A percentile compares a stretch with the other conserved stretches of the same genome.
phyloP scores from a whole-genome alignment of 1,284 basidiomycete genomes.

The Microbotryomycetes sp. region DNA sequence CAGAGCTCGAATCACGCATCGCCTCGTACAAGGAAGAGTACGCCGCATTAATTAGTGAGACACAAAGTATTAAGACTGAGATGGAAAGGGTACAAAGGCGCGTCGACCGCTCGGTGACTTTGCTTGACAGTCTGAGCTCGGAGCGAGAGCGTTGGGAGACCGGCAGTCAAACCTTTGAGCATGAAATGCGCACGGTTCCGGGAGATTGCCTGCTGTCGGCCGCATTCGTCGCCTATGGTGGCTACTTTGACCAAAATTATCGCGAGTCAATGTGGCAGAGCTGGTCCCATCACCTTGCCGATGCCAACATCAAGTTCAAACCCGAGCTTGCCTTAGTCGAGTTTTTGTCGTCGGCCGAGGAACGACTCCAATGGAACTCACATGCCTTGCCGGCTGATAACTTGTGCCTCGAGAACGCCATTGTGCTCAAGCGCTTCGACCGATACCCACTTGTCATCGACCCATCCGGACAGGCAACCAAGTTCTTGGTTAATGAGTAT shows the following conservation, averaged over 20 bases:
- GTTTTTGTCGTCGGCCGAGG: conserved; percentile 95
- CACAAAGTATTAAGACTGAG: conserved; percentile 92
- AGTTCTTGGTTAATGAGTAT: conserved; percentile 91
- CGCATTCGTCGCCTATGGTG: conserved; percentile 93
- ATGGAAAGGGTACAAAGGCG: conserved; percentile 98
- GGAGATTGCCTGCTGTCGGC: conserved; percentile 95
- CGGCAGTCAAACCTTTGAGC: conserved; percentile 92
- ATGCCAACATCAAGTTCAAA: conserved; percentile 91
- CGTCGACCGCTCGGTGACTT: conserved; percentile 92
- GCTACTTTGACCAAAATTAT: conserved; percentile 98
- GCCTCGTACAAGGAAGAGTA: conserved; percentile 95
- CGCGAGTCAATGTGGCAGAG: conserved; percentile 95
- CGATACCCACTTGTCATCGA: conserved; percentile 98
- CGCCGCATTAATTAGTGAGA: conserved; percentile 92
- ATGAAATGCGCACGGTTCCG: conserved; percentile 97
- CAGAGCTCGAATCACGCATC: conserved; percentile 89
- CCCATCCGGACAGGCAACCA: conserved; percentile 95
- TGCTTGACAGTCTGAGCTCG: conserved; percentile 89
- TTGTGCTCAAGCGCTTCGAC: conserved; percentile 97
- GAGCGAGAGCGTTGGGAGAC: conserved; percentile 92
- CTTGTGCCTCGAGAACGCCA: conserved; percentile 94
- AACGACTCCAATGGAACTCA: conserved; percentile 91
- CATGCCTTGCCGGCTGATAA: conserved; percentile 91
- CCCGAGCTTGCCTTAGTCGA: conserved; percentile 85
- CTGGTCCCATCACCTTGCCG: conserved; percentile 81